phyloP scores from a whole-genome alignment of 805 yeast genomes.

The Hanseniaspora valbyensis region DNA sequence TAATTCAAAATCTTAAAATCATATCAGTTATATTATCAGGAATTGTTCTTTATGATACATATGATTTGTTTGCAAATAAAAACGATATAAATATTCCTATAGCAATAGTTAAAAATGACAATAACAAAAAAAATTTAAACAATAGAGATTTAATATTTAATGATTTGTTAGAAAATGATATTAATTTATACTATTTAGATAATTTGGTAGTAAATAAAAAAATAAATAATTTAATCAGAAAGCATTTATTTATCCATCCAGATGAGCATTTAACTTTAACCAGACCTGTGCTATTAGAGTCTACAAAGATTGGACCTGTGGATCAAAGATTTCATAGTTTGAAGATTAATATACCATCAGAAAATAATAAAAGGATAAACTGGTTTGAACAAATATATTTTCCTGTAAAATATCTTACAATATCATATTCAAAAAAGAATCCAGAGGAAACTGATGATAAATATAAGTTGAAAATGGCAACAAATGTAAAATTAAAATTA shows the following conservation, averaged over 20 bases:
- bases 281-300: neutral
- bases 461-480: neutral
- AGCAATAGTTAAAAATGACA: neutral
- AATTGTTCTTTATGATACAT: neutral
- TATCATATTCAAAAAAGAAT: conserved; percentile 5
- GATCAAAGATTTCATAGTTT: neutral
- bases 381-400: neutral
- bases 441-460: neutral
- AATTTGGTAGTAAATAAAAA: neutral
- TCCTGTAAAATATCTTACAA: conserved; percentile 6
- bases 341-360: neutral
- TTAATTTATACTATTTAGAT: conserved; percentile 9
- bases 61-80: conserved; percentile 5
- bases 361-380: neutral
- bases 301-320: conserved; percentile 5
- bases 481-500: neutral
- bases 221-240: neutral
- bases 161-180: conserved; percentile 4
- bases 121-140: neutral
- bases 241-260: neutral
- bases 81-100: conserved; percentile 5
- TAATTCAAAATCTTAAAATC: conserved; percentile 4
- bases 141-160: conserved; percentile 3
- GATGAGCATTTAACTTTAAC: neutral
- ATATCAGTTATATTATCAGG: neutral